These are phyloP conservation scores for Lactarius quietus DNA, from an alignment of 768 basidiomycete species.

Conservation along the genomic window DNA sequence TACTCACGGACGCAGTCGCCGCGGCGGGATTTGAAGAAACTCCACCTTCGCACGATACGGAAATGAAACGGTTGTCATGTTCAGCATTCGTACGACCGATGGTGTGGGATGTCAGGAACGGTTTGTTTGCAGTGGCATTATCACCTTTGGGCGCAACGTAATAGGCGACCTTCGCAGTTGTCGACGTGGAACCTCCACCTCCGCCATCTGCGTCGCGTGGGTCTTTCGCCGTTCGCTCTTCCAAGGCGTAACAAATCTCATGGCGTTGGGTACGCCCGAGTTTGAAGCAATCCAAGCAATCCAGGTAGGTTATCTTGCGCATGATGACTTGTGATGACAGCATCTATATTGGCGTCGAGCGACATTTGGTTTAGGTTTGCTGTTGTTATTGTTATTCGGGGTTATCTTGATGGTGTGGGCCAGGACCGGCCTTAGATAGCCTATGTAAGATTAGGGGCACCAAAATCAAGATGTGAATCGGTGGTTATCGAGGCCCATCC, in stretches of 20 bases:
- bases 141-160: background rate
- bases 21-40: background rate
- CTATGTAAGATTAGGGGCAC: background rate
- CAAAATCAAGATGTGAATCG: background rate
- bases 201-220: background rate
- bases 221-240: background rate
- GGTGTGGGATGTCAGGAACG: background rate
- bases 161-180: background rate
- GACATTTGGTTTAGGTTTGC: background rate
- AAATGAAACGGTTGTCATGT: background rate
- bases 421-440: background rate
- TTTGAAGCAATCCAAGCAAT: no score
- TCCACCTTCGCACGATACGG: background rate
- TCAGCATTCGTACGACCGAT: background rate
- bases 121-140: background rate
- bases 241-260: background rate
- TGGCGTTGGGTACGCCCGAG: no score
- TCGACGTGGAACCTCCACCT: background rate
- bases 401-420: background rate
- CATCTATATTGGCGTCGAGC: background rate
- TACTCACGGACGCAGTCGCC: background rate
- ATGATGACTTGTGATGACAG: no score
- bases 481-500: background rate
- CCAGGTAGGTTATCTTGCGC: background rate
- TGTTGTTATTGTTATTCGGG: background rate